A percentile compares a stretch with the other conserved stretches of the same genome.
phyloP scores from a whole-genome alignment of 2,329 filamentous ascomycete genomes.

The Curvularia lunata region DNA sequence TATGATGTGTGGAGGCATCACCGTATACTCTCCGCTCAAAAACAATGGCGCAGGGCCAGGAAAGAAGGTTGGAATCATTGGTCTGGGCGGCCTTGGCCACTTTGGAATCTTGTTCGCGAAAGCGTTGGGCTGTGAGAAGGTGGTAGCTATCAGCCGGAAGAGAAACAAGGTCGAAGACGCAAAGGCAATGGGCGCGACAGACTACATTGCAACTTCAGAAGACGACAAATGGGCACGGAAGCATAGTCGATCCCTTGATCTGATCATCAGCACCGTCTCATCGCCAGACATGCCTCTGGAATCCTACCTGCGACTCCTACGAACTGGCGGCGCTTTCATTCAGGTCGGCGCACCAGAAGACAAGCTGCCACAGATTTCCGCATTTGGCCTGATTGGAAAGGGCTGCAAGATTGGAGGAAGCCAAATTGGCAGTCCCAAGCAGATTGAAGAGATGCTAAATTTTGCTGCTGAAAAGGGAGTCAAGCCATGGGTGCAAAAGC shows the following conservation, averaged over 20 bases:
- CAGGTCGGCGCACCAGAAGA: constrained; percentile 73
- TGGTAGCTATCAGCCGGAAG: constrained; percentile 69
- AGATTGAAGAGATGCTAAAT: constrained; percentile 67
- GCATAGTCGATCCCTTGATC: constrained; percentile 62
- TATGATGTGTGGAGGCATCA: constrained; percentile 80
- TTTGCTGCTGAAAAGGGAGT: constrained; percentile 65
- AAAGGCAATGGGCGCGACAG: constrained; percentile 66
- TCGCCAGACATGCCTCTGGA: constrained; percentile 66
- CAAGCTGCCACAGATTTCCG: constrained; percentile 60
- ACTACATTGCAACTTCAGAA: constrained; percentile 62
- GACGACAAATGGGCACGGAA: constrained; percentile 64
- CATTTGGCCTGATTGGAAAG: constrained; percentile 65
- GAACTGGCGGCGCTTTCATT: constrained; percentile 66
- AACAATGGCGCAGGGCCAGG: constrained; percentile 72
- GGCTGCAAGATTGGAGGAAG: constrained; percentile 55
- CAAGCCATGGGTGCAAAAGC: constrained; percentile 67
- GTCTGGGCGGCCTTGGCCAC: constrained; percentile 76
- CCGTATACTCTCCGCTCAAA: constrained; percentile 71
- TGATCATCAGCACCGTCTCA: constrained; percentile 66
- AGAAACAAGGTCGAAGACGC: constrained; percentile 66
- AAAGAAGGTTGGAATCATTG: constrained; percentile 73
- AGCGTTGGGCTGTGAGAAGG: constrained; percentile 71
- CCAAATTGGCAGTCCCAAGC: constrained; percentile 60
- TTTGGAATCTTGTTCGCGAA: constrained; percentile 74
- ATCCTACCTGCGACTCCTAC: constrained; percentile 67